Evolutionary conservation across 1,284 basidiomycete genomes (phyloP).

Genomic region (Amylostereum areolatum): DNA sequence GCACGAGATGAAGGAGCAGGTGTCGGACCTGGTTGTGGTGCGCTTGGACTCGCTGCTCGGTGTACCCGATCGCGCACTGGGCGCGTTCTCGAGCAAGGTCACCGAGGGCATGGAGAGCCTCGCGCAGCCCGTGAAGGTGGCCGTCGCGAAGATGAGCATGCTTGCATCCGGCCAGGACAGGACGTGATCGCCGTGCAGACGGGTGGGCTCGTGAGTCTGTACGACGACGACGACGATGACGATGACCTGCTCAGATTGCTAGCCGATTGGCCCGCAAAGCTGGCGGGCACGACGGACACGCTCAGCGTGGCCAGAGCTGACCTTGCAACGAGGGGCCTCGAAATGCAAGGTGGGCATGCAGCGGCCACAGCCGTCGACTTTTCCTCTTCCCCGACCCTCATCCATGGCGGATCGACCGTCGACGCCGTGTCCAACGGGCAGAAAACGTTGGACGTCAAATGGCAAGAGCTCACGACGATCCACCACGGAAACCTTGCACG

Average conservation of each 20-base stretch:
- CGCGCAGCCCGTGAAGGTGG: slow-evolving; percentile 38
- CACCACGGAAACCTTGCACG: slow-evolving; percentile 48
- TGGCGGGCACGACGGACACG: slow-evolving; percentile 34
- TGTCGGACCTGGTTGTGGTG: slow-evolving; percentile 79
- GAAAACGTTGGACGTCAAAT: slow-evolving; percentile 35
- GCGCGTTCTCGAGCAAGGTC: slow-evolving; percentile 50
- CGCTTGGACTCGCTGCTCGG: slow-evolving; percentile 73
- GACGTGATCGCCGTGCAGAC: slow-evolving; percentile 38
- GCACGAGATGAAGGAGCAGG: slow-evolving; percentile 79
- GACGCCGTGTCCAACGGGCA: slow-evolving; percentile 39
- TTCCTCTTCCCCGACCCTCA: slow-evolving; percentile 21
- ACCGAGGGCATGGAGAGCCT: slow-evolving; percentile 45
- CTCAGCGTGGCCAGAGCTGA: slow-evolving; percentile 31
- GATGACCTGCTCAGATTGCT: slow-evolving; percentile 32
- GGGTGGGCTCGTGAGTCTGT: slow-evolving; percentile 42
- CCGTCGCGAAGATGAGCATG: slow-evolving; percentile 41
- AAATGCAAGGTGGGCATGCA: too few species aligned
- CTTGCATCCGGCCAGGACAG: slow-evolving; percentile 39
- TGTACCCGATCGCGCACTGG: slow-evolving; percentile 64
- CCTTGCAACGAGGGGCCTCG: slow-evolving; percentile 22
- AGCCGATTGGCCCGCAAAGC: slow-evolving; percentile 35
- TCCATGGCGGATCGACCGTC: slow-evolving; percentile 38
- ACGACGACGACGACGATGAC: slow-evolving; percentile 30
- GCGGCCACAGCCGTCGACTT: slow-evolving; percentile 13
- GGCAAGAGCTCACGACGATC: slow-evolving; percentile 40